Evolutionary conservation across 768 basidiomycete genomes (phyloP).

Genomic region (Lentinus brumalis): DNA sequence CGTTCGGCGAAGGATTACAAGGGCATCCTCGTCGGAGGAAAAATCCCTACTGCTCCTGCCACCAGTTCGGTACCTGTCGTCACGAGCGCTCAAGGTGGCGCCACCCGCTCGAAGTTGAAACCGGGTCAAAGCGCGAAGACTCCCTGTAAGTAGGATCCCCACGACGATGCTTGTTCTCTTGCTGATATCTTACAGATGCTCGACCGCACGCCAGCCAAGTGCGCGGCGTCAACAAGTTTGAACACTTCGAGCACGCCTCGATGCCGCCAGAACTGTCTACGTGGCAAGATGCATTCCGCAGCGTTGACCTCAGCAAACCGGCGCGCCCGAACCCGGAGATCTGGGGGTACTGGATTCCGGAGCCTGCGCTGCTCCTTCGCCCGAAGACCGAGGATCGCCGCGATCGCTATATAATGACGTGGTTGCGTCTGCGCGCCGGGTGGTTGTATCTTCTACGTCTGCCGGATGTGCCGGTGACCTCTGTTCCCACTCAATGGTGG

Average conservation of each 20-base stretch:
- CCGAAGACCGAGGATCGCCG: not conserved
- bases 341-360: conserved; percentile 6
- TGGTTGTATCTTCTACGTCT: conserved; percentile 1
- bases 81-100: no score
- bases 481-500: not conserved
- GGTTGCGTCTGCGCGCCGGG: not conserved
- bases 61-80: no score
- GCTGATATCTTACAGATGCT: not conserved
- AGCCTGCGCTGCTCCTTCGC: not conserved
- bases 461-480: not conserved
- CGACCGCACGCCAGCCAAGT: not conserved
- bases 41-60: no score
- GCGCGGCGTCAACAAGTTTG: not conserved
- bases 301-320: not conserved
- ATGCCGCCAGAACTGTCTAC: not conserved
- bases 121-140: no score
- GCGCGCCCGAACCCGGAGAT: not conserved
- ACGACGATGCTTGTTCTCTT: not conserved
- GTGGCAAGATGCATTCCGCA: not conserved
- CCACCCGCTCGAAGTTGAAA: no score
- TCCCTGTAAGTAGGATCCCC: not conserved
- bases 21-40: not conserved
- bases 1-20: not conserved
- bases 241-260: not conserved
- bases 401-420: not conserved